Conservation (phyloP, 108 stramenopile genomes). For the Cyclotella kingstonii region DNA sequence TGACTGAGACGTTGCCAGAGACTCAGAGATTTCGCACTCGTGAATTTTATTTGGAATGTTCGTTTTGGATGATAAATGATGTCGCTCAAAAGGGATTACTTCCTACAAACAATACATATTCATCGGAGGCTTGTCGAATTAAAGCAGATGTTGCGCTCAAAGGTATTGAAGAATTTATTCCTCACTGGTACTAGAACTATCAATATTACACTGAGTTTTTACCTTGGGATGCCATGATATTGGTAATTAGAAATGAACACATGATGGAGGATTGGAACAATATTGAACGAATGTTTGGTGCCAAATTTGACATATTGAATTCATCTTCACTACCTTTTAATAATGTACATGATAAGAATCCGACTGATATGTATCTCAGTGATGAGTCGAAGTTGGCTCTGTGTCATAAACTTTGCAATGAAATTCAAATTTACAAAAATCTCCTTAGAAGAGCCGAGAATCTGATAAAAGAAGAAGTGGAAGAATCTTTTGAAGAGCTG, state of each 20-base stretch:
- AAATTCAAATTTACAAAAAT: constrained; percentile 49
- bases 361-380: constrained; percentile 28
- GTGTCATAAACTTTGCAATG: constrained; percentile 42
- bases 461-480: constrained; percentile 18
- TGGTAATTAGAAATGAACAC: constrained; percentile 50
- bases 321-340: constrained; percentile 17
- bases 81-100: constrained; percentile 31
- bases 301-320: constrained; percentile 9
- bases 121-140: neutral
- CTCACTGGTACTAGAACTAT: constrained; percentile 34
- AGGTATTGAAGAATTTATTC: constrained; percentile 7
- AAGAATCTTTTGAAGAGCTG: constrained; percentile 32
- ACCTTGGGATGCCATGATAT: constrained; percentile 20
- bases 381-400: constrained; percentile 33
- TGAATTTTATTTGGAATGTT: constrained; percentile 19
- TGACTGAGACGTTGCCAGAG: neutral
- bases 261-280: constrained; percentile 45
- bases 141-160: constrained; percentile 4
- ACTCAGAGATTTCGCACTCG: neutral
- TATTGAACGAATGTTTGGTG: constrained; percentile 31
- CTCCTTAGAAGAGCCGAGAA: constrained; percentile 34
- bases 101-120: neutral
- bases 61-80: constrained; percentile 23
- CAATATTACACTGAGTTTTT: constrained; percentile 35
- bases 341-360: constrained; percentile 26